Base-by-base conservation (phyloP, 2,329 filamentous ascomycete genomes). In the Pseudohalonectria lignicola region DNA sequence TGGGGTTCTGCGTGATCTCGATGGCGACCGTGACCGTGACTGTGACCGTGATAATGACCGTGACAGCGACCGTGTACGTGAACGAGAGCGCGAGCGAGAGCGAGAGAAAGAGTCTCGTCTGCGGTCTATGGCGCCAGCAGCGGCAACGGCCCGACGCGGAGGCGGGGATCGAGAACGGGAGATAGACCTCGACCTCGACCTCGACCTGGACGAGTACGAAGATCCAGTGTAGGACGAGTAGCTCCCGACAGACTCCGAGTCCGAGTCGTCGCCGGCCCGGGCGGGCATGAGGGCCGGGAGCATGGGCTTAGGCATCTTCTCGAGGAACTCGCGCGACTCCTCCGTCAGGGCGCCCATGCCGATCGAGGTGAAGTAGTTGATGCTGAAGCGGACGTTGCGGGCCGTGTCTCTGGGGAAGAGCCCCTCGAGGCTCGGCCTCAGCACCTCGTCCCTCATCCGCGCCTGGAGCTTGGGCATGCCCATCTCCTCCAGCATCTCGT, bases 301-400 rank as follows among this genome's bases (percentile, higher is more conserved):
- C 2, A 82, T 72, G 3, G 88, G 87, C 55, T 93, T 92, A 11
- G 88, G 88, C 60, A 93, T 76, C 53, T 87, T 94, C 56, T 88
- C 83, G 40, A 98, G 71, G 54, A 82, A 79, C 52, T 93, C 86
- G 58, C 92, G 80, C 86, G 95, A 94, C 47, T 87, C 84, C 55
- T 98, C 92, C 2, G 92, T 98, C 44, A 98, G 71, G 18, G 76
- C 78, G 55, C 92, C 92, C 84, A 98, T 93, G 41, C 88, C 87
- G 51, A 98, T 94, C 52, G 87, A 92, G 9, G 92, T 98, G 59
- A 98, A 96, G 70, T 95, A 98, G 63, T 98, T 98, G 78, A 98
- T 94, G 36, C 88, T 86, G 68, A 98, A 98, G 39, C 90, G 79
- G 29, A 88, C 87, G 60, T 95, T 92, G 54, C 85, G 80, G 18